Evolutionary conservation across 331 rosid genomes (phyloP).

Genomic region (Acacia pycnantha): DNA sequence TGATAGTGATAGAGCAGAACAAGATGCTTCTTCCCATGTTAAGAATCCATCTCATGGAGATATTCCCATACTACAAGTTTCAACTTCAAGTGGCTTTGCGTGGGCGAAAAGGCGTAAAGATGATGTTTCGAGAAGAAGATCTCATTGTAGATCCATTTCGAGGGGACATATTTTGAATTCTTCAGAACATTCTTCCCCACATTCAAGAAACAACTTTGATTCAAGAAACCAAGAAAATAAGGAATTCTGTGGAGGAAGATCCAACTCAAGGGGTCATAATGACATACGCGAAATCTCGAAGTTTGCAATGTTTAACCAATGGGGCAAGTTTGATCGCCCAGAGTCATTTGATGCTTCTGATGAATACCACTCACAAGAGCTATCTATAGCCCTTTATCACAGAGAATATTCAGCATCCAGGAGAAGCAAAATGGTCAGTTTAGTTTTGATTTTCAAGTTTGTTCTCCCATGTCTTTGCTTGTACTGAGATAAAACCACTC

Average conservation of each 20-base stretch:
- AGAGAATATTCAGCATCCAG: slow-evolving; percentile 65
- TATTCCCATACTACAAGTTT: slow-evolving; percentile 80
- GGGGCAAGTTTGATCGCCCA: slow-evolving; percentile 82
- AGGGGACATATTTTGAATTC: slow-evolving; percentile 57
- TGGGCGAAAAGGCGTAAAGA: slow-evolving; percentile 88
- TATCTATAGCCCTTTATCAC: slow-evolving; percentile 56
- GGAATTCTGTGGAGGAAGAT: slow-evolving; percentile 25
- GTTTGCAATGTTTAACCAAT: slow-evolving; percentile 63
- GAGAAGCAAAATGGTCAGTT: slow-evolving; percentile 69
- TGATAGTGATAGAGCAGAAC: slow-evolving; percentile 45
- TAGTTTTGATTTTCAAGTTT: neutral
- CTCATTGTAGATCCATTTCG: slow-evolving; percentile 68
- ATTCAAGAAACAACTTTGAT: slow-evolving; percentile 55
- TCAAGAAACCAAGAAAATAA: slow-evolving; percentile 54
- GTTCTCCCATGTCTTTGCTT: neutral
- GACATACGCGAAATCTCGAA: slow-evolving; percentile 59
- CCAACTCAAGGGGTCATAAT: slow-evolving; percentile 46
- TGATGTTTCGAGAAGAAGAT: slow-evolving; percentile 45
- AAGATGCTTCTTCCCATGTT: slow-evolving; percentile 62
- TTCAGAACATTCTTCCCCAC: slow-evolving; percentile 48
- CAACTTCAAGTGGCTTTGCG: slow-evolving; percentile 90
- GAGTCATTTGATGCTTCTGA: slow-evolving; percentile 90
- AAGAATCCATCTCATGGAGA: slow-evolving; percentile 93
- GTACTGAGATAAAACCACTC: neutral
- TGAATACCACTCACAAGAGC: slow-evolving; percentile 79